Conservation (phyloP, 257 asterid genomes). For the Scutellaria barbata region DNA sequence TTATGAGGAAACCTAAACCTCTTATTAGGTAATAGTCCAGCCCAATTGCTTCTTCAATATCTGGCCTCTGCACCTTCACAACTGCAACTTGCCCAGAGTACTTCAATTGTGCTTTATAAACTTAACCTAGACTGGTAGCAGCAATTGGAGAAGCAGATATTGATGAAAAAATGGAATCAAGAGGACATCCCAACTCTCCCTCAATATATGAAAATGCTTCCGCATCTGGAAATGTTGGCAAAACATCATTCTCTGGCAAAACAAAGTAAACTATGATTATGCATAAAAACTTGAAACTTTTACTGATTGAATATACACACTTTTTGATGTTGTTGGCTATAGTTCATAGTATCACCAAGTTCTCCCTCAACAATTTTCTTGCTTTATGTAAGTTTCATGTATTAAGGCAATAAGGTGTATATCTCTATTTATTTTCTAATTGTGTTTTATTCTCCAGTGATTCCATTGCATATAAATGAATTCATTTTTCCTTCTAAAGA, state of each 20-base stretch:
- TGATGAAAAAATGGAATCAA: constrained; percentile 76
- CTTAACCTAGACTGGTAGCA: constrained; percentile 99
- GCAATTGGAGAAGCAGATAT: constrained; percentile 96
- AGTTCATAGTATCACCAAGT: not conserved
- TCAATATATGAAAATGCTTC: constrained; percentile 96
- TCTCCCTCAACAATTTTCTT: not conserved
- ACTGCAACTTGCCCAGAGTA: constrained; percentile 88
- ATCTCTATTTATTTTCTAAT: too few species aligned
- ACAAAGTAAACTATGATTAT: constrained; percentile 9
- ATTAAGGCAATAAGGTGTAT: not conserved
- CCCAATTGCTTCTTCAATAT: constrained; percentile 93
- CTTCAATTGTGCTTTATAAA: constrained; percentile 89
- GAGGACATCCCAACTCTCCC: constrained; percentile 76
- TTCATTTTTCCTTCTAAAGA: not conserved
- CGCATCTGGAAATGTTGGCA: constrained; percentile 97
- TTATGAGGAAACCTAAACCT: constrained; percentile 80
- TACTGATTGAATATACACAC: not conserved
- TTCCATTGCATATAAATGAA: not conserved
- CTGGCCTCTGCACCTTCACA: constrained; percentile 98
- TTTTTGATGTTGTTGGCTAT: not conserved
- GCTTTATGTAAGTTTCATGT: not conserved
- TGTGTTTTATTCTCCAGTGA: not conserved
- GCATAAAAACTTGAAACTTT: constrained; percentile 1
- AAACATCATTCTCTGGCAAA: constrained; percentile 72
- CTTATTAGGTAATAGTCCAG: constrained; percentile 88